phyloP scores from a whole-genome alignment of 768 basidiomycete genomes.

The Leccinum rimulosum region DNA sequence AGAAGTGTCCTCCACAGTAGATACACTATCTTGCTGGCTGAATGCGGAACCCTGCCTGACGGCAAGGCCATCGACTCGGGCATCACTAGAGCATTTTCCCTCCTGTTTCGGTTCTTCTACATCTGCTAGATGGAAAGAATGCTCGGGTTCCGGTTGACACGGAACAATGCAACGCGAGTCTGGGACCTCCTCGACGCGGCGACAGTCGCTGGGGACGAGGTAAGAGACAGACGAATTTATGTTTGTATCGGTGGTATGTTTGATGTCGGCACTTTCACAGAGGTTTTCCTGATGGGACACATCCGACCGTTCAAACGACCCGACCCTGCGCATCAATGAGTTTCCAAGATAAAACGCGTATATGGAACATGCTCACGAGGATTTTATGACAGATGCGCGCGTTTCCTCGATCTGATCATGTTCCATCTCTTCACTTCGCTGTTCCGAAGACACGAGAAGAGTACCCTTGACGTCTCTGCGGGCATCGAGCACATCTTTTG shows the following conservation, averaged over 20 bases:
- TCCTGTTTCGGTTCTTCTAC: neutral
- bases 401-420: neutral
- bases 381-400: neutral
- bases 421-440: neutral
- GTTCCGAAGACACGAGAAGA: neutral
- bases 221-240: neutral
- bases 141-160: neutral
- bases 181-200: neutral
- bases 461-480: neutral
- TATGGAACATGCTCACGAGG: neutral
- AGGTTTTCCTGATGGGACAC: neutral
- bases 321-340: constrained; percentile 6
- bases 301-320: neutral
- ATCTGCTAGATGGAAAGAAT: neutral
- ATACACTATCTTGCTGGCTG: neutral
- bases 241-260: neutral
- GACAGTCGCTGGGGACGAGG: neutral
- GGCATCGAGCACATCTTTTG: neutral
- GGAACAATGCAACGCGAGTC: neutral
- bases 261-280: neutral
- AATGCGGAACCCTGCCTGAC: neutral
- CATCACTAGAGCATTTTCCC: neutral
- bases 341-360: neutral
- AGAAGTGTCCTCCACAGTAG: neutral
- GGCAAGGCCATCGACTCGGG: neutral